Base-by-base conservation (phyloP, 768 basidiomycete genomes). In the Podaxis mareebaensis region DNA sequence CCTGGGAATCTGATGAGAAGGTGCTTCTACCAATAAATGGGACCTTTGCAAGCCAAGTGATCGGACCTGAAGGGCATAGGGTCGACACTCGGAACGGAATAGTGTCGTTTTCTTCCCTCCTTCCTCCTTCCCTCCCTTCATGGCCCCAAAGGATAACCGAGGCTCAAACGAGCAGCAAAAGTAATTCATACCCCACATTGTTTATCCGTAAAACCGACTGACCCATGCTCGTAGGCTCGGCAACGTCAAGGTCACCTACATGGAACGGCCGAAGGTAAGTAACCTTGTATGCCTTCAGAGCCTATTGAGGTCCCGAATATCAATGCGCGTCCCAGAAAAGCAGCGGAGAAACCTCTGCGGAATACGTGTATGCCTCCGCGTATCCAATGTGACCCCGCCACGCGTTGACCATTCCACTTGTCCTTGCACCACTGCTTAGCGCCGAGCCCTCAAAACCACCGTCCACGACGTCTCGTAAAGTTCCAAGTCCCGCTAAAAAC, bases 181-280 rank as follows among this genome's bases (percentile, higher is more conserved):
- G 54, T 56, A 8, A 10, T 22, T 22, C 17, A 13, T 4, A 11
- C 44, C 49, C 6, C n/a, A 22, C n/a, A 12, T 15, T 28, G 3
- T 17, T 51, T 22, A 30, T 46, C 12, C 44, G 6, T 13, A 40
- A 38, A 6, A 12, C 11, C 17, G 6, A 33, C 20, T 28, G 33
- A 49, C 39, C 26, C 10, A n/a, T 11, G 54, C n/a, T 12, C 6
- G n/a, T 20, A 62, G 61, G 22, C 17, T n/a, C 17, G 26, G 39
- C 15, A 44, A 33, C 15, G 53, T 55, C 30, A 62, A 62, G n/a
- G 61, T 49, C 55, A 63, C 61, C 11, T 57, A 51, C 30, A 17
- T 56, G 46, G 36, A 55, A 38, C 40, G 42, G n/a, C 8, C 54
- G 15, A 51, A 51, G 61, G 54, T 40, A 20, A 56, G 36, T 30